Conservation (phyloP, 2,329 filamentous ascomycete species). For the Colletotrichum graminicola region DNA sequence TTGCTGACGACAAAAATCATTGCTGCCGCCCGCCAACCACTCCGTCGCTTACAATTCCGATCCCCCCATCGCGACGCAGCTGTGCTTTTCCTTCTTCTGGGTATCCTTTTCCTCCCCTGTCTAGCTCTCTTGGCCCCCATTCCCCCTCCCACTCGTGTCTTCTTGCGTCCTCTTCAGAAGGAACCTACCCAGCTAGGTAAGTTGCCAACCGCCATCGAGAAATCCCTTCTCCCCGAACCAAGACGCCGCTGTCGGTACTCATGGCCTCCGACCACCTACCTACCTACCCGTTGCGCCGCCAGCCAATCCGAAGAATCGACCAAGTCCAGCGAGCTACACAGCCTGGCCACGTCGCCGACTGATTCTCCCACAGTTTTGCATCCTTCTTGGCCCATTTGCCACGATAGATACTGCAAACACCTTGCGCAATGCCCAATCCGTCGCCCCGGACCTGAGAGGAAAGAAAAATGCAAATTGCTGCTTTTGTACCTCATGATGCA, state of each 20-base stretch:
- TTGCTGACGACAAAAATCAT: not conserved
- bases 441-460: slow-evolving; percentile 10
- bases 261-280: not conserved
- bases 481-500: slow-evolving; percentile 37
- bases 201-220: not conserved
- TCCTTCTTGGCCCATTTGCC: slow-evolving; percentile 6
- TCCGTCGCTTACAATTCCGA: not conserved
- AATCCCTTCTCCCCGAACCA: not conserved
- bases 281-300: not conserved
- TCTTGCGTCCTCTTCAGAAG: slow-evolving; percentile 7
- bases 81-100: slow-evolving; percentile 3
- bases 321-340: not conserved
- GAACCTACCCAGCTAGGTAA: no score
- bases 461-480: slow-evolving; percentile 28
- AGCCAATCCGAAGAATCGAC: not conserved
- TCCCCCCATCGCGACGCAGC: not conserved
- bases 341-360: slow-evolving; percentile 6
- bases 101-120: slow-evolving; percentile 32
- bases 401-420: slow-evolving; percentile 27
- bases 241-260: not conserved
- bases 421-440: slow-evolving; percentile 35
- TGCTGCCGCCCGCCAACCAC: not conserved
- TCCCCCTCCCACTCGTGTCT: not conserved
- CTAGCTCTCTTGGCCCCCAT: not conserved
- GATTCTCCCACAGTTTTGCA: slow-evolving; percentile 20